Conservation (phyloP, 2,329 filamentous ascomycete genomes). For the Colletotrichum lini region DNA sequence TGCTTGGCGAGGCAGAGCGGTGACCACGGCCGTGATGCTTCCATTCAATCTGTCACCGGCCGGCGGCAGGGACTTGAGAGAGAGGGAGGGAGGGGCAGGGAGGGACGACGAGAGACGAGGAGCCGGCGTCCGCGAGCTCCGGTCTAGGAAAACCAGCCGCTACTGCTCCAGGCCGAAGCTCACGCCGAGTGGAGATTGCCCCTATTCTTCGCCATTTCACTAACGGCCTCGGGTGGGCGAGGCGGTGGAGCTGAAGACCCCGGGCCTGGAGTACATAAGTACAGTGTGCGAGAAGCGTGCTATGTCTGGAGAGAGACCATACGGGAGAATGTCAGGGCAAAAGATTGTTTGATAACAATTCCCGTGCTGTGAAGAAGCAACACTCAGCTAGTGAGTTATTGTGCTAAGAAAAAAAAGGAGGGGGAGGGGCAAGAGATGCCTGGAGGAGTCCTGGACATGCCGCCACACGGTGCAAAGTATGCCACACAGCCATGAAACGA, state of each 20-base stretch:
- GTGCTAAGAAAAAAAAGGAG: neutral
- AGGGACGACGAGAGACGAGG: neutral
- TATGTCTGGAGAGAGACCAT: neutral
- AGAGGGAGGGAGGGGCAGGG: neutral
- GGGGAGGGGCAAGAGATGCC: too few species aligned
- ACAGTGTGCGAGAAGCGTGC: neutral
- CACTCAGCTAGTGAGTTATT: neutral
- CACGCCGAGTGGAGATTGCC: conserved; percentile 40
- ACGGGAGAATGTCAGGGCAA: neutral
- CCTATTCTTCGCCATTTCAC: conserved; percentile 34
- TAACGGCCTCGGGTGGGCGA: conserved; percentile 29
- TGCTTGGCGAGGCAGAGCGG: neutral
- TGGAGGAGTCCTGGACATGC: neutral
- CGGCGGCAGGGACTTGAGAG: neutral
- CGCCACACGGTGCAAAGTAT: conserved; percentile 16
- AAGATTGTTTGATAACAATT: neutral
- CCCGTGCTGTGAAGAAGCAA: neutral
- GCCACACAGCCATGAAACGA: conserved; percentile 39
- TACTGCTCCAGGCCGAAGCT: conserved; percentile 30
- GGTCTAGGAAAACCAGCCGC: conserved; percentile 38
- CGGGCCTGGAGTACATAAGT: neutral
- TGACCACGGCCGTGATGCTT: neutral
- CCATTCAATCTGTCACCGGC: too few species aligned
- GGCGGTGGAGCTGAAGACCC: conserved; percentile 1
- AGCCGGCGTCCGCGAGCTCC: conserved; percentile 33